Evolutionary conservation across 2,329 filamentous ascomycete genomes (phyloP), one percentile per base, ranked within the genome.

Genomic region (Curvularia eragrostidis): DNA sequence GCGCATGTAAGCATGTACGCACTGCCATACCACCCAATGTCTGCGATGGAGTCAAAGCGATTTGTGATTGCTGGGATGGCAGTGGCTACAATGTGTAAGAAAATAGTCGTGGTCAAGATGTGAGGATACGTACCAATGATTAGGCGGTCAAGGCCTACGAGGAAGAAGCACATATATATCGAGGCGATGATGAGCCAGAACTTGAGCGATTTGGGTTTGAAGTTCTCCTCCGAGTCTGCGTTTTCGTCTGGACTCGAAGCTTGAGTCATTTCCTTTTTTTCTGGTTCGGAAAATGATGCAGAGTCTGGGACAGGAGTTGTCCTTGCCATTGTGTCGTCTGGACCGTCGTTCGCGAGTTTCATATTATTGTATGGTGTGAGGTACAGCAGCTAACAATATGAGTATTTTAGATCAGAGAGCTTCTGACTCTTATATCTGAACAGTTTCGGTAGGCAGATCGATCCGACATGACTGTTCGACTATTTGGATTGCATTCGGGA

Each of bases 1-100:
- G 74, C 77, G 15, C 74, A 67, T 1, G 79, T 81, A 23, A 84
- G 70, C 66, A 81, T 75, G 66, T 81, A 83, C 3, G 78, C 58
- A 15, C 61, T 66, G 10, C 63, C 71, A 39, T 74, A 74, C 70
- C 70, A 73, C 10, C 66, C 64, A 4, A 73, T 68, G 42, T 74
- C 68, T 18, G 43, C 43, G 24, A 74, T 67, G 6, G 63, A 66
- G n/a, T 61, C 44, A 58, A 71, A 72, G 1, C 59, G 55, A 39
- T 73, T 67, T 9, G 67, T 73, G 24, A 74, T 69, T 10, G 66
- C 61, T 1, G 71, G 69, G 5, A 72, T 64, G 30, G 68, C 69
- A 1, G 69, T 65, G 15, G 67, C 63, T 43, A n/a, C 15, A n/a
- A 10, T 10, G 2, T 34, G 12, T 34, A 12, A 34, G 13, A 5